These are phyloP conservation scores for Adansonia gregorii DNA, from an alignment of 441 rosid genomes.

Conservation along the genomic window DNA sequence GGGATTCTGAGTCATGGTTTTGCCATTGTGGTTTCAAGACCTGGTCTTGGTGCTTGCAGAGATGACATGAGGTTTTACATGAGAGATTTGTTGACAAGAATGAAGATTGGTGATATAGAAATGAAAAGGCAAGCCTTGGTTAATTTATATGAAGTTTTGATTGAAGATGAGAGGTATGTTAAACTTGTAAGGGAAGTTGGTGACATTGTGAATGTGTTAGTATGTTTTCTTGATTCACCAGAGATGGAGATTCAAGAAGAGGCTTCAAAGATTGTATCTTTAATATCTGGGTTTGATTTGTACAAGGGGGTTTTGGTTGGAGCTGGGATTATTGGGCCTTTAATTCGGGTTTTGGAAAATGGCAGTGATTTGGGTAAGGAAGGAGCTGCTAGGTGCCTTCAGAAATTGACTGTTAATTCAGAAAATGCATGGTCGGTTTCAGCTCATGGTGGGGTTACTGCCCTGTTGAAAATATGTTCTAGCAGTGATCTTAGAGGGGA, in stretches of 20 bases:
- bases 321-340: slow-evolving; percentile 73
- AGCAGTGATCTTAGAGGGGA: slow-evolving; percentile 42
- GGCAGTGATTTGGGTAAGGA: slow-evolving; percentile 59
- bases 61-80: slow-evolving; percentile 86
- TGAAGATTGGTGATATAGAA: slow-evolving; percentile 82
- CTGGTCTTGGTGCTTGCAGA: slow-evolving; percentile 56
- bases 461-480: slow-evolving; percentile 69
- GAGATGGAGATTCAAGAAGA: slow-evolving; percentile 66
- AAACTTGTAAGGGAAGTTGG: slow-evolving; percentile 53
- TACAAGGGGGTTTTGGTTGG: slow-evolving; percentile 52
- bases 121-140: slow-evolving; percentile 84
- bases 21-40: slow-evolving; percentile 83
- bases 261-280: slow-evolving; percentile 55
- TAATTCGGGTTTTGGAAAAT: slow-evolving; percentile 69
- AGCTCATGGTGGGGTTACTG: slow-evolving; percentile 94
- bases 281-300: slow-evolving; percentile 62
- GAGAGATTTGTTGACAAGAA: slow-evolving; percentile 80
- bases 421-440: slow-evolving; percentile 96
- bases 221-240: slow-evolving; percentile 58
- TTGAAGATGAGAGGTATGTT: slow-evolving; percentile 60
- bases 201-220: slow-evolving; percentile 53
- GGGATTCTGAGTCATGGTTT: slow-evolving; percentile 65
- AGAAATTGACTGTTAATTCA: slow-evolving; percentile 68
- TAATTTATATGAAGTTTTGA: slow-evolving; percentile 53
- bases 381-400: slow-evolving; percentile 63